Evolutionary conservation across 371 early-diverging fungal species (phyloP).

Genomic region (Choanephora cucurbitarum): DNA sequence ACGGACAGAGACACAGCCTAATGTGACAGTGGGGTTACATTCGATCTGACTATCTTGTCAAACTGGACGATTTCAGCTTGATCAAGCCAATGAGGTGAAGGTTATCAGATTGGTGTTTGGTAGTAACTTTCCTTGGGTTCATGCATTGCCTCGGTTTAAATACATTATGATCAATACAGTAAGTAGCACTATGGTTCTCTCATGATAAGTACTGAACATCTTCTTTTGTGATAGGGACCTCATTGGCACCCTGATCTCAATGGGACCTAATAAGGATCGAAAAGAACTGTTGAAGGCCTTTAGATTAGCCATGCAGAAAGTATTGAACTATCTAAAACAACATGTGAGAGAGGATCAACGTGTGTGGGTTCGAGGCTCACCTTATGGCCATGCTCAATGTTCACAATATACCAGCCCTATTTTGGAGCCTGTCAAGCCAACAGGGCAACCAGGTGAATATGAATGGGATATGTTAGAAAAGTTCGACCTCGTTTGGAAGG

Average conservation of each 20-base stretch:
- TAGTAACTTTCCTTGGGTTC: conserved; percentile 42
- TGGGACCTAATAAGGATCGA: conserved; percentile 31
- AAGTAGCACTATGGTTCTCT: conserved; percentile 12
- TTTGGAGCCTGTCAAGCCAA: conserved; percentile 16
- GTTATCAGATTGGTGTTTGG: conserved; percentile 36
- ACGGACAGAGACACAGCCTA: conserved; percentile 1
- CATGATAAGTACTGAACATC: not conserved
- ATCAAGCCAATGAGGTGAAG: conserved; percentile 37
- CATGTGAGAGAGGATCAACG: conserved; percentile 29
- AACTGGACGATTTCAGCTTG: conserved; percentile 37
- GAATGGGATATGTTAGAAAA: conserved; percentile 46
- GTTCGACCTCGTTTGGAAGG: conserved; percentile 38
- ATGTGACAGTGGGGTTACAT: conserved; percentile 26
- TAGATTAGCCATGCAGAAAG: conserved; percentile 24
- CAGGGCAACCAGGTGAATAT: conserved; percentile 30
- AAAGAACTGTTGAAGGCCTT: conserved; percentile 37
- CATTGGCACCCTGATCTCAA: conserved; percentile 46
- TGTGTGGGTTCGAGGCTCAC: conserved; percentile 41
- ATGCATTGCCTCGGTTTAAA: conserved; percentile 31
- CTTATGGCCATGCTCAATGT: conserved; percentile 43
- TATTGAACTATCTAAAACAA: conserved; percentile 30
- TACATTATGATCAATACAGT: conserved; percentile 46
- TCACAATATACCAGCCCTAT: conserved; percentile 33
- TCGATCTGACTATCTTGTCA: conserved; percentile 42
- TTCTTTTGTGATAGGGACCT: conserved; percentile 26